Evolutionary conservation across 2,329 filamentous ascomycete species (phyloP).

Genomic region (Fusarium begoniae): DNA sequence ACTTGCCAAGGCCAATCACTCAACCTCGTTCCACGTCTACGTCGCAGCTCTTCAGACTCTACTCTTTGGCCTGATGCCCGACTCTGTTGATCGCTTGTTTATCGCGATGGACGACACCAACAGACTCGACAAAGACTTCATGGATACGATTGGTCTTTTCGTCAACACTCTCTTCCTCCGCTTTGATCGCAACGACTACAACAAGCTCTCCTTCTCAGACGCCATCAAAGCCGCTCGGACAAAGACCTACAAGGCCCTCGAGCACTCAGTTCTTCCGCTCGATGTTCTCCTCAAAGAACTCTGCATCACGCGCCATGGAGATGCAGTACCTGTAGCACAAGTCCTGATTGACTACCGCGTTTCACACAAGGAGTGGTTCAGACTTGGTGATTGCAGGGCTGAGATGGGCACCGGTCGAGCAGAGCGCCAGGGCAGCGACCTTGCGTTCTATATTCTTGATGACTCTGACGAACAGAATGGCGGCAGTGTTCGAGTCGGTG

Average conservation of each 20-base stretch:
- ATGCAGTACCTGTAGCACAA: background rate
- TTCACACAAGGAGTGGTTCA: slow-evolving; percentile 4
- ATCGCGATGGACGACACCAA: slow-evolving; percentile 13
- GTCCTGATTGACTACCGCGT: slow-evolving; percentile 5
- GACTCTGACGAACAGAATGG: background rate
- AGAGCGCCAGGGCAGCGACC: background rate
- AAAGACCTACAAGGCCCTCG: background rate
- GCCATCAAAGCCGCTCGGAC: background rate
- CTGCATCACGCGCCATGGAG: background rate
- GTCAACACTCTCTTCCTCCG: slow-evolving; percentile 5
- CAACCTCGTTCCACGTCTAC: slow-evolving; percentile 8
- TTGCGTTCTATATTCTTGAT: background rate
- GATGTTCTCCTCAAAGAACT: background rate
- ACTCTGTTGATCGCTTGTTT: background rate
- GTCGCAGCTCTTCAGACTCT: background rate
- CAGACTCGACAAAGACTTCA: background rate
- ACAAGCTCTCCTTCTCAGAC: background rate
- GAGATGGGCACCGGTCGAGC: slow-evolving; percentile 1
- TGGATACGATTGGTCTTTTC: slow-evolving; percentile 5
- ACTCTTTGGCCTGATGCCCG: background rate
- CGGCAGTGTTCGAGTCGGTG: background rate
- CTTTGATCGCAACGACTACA: background rate
- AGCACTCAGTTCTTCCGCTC: background rate
- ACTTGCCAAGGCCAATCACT: background rate
- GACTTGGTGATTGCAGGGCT: background rate